These are phyloP conservation scores for Pisolithus sp. DNA, from an alignment of 768 basidiomycete genomes.

Conservation along the genomic window DNA sequence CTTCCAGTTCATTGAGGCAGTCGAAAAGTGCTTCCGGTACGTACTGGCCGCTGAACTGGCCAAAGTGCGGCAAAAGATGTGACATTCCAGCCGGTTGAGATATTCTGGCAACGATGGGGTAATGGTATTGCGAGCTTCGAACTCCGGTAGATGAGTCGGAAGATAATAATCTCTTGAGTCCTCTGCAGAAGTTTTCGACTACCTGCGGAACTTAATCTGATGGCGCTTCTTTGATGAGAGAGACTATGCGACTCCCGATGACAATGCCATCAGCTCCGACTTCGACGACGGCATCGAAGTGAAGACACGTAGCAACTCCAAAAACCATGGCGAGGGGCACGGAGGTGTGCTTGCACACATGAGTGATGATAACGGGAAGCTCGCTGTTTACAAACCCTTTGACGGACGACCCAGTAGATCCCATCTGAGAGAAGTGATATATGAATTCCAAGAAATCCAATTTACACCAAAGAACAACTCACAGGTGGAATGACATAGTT, in stretches of 20 bases:
- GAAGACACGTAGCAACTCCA: slow-evolving; percentile 84
- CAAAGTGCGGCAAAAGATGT: slow-evolving; percentile 77
- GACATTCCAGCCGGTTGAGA: slow-evolving; percentile 28
- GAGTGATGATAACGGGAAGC: slow-evolving; percentile 77
- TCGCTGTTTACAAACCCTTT: slow-evolving; percentile 61
- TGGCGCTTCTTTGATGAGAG: slow-evolving; percentile 65
- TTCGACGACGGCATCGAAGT: slow-evolving; percentile 79
- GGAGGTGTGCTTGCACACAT: slow-evolving; percentile 70
- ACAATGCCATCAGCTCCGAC: slow-evolving; percentile 93
- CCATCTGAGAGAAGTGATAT: slow-evolving; percentile 61
- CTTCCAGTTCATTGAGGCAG: slow-evolving; percentile 80
- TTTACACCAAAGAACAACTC: slow-evolving; percentile 5
- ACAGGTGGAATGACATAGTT: slow-evolving; percentile 97
- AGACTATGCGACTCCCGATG: slow-evolving; percentile 82
- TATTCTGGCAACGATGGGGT: slow-evolving; percentile 3
- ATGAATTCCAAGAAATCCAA: no score
- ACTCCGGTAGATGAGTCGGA: slow-evolving; percentile 1
- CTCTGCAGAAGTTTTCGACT: slow-evolving; percentile 69
- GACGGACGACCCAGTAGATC: slow-evolving; percentile 90
- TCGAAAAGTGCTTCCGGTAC: slow-evolving; percentile 96
- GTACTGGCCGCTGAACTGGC: slow-evolving; percentile 94
- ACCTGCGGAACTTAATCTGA: slow-evolving; percentile 40
- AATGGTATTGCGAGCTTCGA: background rate
- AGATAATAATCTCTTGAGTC: slow-evolving; percentile 41
- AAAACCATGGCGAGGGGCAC: slow-evolving; percentile 94